Evolutionary conservation across 257 asterid genomes (phyloP).

Genomic region (Misopates orontium): DNA sequence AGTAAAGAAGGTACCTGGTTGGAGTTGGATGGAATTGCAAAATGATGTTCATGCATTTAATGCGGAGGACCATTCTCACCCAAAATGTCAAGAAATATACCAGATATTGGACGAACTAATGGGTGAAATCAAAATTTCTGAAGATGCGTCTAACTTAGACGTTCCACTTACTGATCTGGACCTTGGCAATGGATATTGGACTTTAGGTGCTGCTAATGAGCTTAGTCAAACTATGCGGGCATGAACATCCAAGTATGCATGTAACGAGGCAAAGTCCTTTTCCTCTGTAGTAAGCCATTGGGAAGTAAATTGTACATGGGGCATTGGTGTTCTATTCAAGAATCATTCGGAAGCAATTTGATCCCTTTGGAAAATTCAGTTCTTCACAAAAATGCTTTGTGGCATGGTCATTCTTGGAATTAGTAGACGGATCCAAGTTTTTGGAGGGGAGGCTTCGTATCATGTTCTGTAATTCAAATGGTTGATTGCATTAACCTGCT

Average conservation of each 20-base stretch:
- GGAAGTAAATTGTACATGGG: background rate
- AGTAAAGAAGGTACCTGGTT: slow-evolving; percentile 79
- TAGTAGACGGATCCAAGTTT: background rate
- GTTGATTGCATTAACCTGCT: background rate
- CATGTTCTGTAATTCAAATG: background rate
- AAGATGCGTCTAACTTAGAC: slow-evolving; percentile 16
- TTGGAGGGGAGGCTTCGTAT: background rate
- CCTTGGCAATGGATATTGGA: slow-evolving; percentile 31
- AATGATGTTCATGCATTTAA: slow-evolving; percentile 68
- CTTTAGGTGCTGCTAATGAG: slow-evolving; percentile 21
- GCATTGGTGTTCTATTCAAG: slow-evolving; percentile 18
- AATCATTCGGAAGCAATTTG: background rate
- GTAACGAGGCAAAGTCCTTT: background rate
- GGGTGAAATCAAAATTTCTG: slow-evolving; percentile 43
- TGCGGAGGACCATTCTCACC: slow-evolving; percentile 71
- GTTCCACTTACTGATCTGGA: slow-evolving; percentile 27
- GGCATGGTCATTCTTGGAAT: background rate
- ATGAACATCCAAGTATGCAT: slow-evolving; percentile 6
- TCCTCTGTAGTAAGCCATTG: background rate
- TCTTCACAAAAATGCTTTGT: background rate
- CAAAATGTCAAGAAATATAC: slow-evolving; percentile 51
- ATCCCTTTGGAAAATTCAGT: slow-evolving; percentile 6
- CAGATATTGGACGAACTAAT: slow-evolving; percentile 39
- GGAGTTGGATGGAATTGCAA: slow-evolving; percentile 85
- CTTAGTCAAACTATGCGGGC: slow-evolving; percentile 21